A percentile compares a stretch with the other conserved stretches of the same genome.
These are phyloP conservation scores for Chlamydomonas eustigma DNA, from an alignment of 139 green algal genomes.

Conservation along the genomic window DNA sequence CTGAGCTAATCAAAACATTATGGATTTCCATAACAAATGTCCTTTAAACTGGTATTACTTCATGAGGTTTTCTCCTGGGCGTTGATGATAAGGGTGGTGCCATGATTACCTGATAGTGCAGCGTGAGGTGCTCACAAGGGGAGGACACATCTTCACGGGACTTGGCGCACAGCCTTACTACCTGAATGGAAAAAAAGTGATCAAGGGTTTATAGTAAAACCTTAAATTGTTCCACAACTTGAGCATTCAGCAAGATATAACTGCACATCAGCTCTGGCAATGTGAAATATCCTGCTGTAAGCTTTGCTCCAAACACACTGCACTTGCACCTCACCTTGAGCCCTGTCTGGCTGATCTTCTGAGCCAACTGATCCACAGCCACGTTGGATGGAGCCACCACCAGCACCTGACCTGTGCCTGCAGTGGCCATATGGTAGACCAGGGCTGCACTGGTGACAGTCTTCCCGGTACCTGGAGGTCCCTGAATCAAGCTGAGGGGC, in stretches of 20 bases:
- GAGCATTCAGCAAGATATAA: too few species aligned
- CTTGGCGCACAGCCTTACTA: slow-evolving; percentile 90
- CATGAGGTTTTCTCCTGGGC: too few species aligned
- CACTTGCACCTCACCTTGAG: slow-evolving; percentile 67
- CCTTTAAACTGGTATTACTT: too few species aligned
- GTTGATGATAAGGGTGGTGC: not conserved
- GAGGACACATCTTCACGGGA: slow-evolving; percentile 74
- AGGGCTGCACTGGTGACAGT: slow-evolving; percentile 95
- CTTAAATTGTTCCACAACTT: too few species aligned
- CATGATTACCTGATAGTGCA: slow-evolving; percentile 82
- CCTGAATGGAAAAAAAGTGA: too few species aligned
- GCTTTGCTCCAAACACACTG: too few species aligned
- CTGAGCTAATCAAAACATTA: too few species aligned
- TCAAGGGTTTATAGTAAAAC: too few species aligned
- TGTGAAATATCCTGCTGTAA: too few species aligned
- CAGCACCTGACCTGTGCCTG: slow-evolving; percentile 67
- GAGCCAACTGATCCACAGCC: slow-evolving; percentile 95
- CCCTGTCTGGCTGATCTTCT: slow-evolving; percentile 86
- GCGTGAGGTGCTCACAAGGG: slow-evolving; percentile 89
- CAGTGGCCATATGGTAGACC: slow-evolving; percentile 88
- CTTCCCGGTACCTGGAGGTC: slow-evolving; percentile 95
- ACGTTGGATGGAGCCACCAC: slow-evolving; percentile 95
- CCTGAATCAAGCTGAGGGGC: slow-evolving; percentile 65
- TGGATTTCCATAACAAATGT: too few species aligned
- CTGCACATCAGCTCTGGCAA: too few species aligned